Conservation (phyloP, 2,329 filamentous ascomycete genomes). For the Gaeumannomyces tritici region DNA sequence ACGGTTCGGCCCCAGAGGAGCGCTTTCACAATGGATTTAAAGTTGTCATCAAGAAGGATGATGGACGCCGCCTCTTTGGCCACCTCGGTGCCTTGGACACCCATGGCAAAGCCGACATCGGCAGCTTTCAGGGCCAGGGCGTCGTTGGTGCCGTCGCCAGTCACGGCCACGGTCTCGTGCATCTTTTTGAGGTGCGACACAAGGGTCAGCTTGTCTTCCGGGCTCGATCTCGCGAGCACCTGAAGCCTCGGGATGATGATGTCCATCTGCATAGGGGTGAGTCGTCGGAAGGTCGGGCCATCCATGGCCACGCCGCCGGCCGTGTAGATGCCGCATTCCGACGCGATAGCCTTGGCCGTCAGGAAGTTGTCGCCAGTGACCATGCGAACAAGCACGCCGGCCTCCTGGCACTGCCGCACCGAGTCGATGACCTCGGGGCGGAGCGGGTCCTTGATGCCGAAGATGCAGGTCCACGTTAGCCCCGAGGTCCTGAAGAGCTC, state of each 20-base stretch:
- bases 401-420: slow-evolving; percentile 42
- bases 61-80: slow-evolving; percentile 55
- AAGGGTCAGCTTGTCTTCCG: slow-evolving; percentile 41
- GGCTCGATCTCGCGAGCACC: slow-evolving; percentile 41
- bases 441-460: slow-evolving; percentile 62
- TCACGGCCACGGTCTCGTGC: slow-evolving; percentile 34
- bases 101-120: slow-evolving; percentile 56
- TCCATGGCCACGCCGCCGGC: slow-evolving; percentile 45
- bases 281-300: slow-evolving; percentile 42
- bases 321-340: slow-evolving; percentile 41
- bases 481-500: slow-evolving; percentile 36
- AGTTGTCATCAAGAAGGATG: slow-evolving; percentile 53
- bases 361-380: slow-evolving; percentile 52
- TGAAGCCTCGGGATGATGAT: slow-evolving; percentile 38
- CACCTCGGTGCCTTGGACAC: slow-evolving; percentile 50
- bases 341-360: slow-evolving; percentile 49
- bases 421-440: slow-evolving; percentile 53
- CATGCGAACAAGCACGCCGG: slow-evolving; percentile 51
- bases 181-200: slow-evolving; percentile 32
- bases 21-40: slow-evolving; percentile 48
- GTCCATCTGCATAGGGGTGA: slow-evolving; percentile 40
- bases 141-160: slow-evolving; percentile 55
- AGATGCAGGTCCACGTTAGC: slow-evolving; percentile 62
- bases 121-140: slow-evolving; percentile 50
- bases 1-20: slow-evolving; percentile 54